These are phyloP conservation scores for Raphanus sativus DNA, from an alignment of 345 rosid genomes.

Conservation along the genomic window DNA sequence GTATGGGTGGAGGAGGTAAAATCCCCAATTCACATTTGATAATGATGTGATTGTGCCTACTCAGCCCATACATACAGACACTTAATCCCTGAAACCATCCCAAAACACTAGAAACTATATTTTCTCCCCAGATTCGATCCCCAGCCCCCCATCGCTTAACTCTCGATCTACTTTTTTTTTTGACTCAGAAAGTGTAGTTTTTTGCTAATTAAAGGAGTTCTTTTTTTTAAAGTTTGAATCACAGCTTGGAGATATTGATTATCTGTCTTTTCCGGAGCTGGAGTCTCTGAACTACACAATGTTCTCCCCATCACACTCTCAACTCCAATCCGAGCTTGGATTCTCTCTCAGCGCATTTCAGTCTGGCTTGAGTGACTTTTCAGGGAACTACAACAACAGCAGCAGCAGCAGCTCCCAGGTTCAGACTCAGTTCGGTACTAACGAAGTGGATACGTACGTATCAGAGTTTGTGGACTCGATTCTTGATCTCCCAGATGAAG, in stretches of 20 bases:
- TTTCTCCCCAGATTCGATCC: no score
- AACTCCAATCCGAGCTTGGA: conserved; percentile 43
- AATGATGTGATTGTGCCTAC: background rate
- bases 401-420: conserved; percentile 1
- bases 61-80: background rate
- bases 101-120: no score
- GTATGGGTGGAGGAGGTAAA: background rate
- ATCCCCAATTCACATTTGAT: background rate
- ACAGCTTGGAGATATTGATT: conserved; percentile 40
- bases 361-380: conserved; percentile 17
- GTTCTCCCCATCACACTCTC: conserved; percentile 50
- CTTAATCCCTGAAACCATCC: background rate
- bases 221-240: conserved; percentile 9
- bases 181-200: background rate
- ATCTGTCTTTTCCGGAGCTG: conserved; percentile 8
- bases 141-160: no score
- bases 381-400: background rate
- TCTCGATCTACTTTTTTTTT: no score
- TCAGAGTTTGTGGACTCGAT: conserved; percentile 50
- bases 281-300: conserved; percentile 42
- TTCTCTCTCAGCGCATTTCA: conserved; percentile 36
- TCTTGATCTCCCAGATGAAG: conserved; percentile 43
- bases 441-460: conserved; percentile 42
- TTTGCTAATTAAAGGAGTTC: background rate
- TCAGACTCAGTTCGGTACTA: conserved; percentile 31